Evolutionary conservation across 495 filamentous ascomycete genomes (phyloP), one percentile per base, ranked within the genome.

Genomic region (Lichenothelia convexa): DNA sequence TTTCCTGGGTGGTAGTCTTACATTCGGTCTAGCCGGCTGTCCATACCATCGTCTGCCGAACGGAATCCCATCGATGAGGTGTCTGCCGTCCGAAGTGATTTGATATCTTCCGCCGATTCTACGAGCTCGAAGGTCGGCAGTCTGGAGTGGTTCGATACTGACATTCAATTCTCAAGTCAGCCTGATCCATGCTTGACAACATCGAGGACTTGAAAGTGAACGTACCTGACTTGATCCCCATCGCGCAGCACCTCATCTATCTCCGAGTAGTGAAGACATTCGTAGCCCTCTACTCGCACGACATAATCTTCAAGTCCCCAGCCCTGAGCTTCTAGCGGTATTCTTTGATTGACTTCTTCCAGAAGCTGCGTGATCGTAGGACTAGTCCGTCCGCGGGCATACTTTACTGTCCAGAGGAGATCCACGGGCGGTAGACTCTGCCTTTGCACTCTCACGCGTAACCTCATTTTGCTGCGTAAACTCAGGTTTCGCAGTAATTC

Each of bases 271-370:
- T 97, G 89, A 34, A 95, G 53, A 49, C 80, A 91, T 50, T 97
- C 89, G 39, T 78, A 95, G 27, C 73, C 80, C 3, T 59, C 62
- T 3, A 94, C 64, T 52, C 92, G 79, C 20, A 93, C 85, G 13
- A 71, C 73, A 57, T 97, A 97, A 49, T 95, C 82, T 47, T 97
- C 89, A 18, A 95, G 49, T 1, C 86, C 89, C 80, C 80, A 93
- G 40, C 78, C 67, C 22, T 62, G 69, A 27, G 77, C 78, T 54
- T 94, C 89, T 1, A 97, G 65, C 1, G 86, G 85, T 5, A 94
- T 59, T 18, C 80, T 65, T 23, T 83, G 73, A 48, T 92, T 86
- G 33, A 97, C 62, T 36, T 81, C 71, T 42, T 86, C 78, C 30
- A 95, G 62, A 0, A 97, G 65, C 36, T 78, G 74, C n/a, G 80